phyloP scores from a whole-genome alignment of 441 rosid species.

The Sinapis alba region DNA sequence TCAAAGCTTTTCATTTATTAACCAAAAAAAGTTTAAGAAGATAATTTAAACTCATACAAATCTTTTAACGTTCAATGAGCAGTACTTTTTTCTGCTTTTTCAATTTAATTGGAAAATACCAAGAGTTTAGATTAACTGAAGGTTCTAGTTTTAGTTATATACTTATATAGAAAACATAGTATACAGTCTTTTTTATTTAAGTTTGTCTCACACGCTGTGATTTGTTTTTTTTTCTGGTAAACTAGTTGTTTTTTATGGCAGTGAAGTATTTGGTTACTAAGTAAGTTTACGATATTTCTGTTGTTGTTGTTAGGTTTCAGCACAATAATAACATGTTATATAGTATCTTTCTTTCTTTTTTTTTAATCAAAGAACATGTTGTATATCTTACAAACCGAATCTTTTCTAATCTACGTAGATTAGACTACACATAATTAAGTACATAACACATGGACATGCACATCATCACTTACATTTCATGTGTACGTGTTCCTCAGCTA shows the following conservation, averaged over 20 bases:
- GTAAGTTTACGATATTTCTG: not conserved
- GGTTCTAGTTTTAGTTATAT: not conserved
- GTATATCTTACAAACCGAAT: not conserved
- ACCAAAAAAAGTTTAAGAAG: not conserved
- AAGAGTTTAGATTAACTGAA: not conserved
- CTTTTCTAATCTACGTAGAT: conserved; percentile 7
- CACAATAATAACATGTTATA: not conserved
- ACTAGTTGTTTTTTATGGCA: not conserved
- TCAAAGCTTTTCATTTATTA: not conserved
- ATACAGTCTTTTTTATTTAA: too few species aligned
- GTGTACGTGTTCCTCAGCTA: conserved; percentile 12
- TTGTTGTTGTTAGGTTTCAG: not conserved
- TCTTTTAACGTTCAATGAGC: too few species aligned
- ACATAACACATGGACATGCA: conserved; percentile 20
- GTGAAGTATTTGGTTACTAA: not conserved
- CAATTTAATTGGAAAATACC: not conserved
- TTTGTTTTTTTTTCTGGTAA: not conserved
- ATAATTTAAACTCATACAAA: too few species aligned
- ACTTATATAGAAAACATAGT: not conserved
- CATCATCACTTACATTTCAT: conserved; percentile 1
- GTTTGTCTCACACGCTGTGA: not conserved
- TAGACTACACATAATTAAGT: not conserved
- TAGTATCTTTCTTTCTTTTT: too few species aligned
- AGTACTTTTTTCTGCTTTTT: not conserved
- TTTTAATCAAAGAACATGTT: not conserved